Conservation (phyloP, 768 basidiomycete genomes). For the Suillus alpinus region DNA sequence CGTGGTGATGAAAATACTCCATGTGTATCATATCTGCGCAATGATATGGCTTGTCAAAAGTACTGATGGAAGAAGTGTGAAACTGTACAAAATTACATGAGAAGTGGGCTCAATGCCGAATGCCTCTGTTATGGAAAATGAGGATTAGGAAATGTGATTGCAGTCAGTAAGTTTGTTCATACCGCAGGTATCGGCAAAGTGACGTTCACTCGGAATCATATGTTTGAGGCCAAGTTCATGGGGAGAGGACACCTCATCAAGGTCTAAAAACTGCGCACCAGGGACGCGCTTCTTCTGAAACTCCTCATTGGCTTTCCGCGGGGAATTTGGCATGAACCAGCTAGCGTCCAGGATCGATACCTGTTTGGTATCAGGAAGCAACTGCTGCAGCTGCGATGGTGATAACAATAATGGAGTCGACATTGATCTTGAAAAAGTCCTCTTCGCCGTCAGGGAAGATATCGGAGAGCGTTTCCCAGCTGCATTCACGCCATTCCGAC, state of each 20-base stretch:
- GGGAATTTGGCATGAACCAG: slow-evolving; percentile 93
- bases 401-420: slow-evolving; percentile 49
- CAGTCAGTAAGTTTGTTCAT: slow-evolving; percentile 27
- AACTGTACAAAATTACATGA: slow-evolving; percentile 77
- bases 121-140: slow-evolving; percentile 42
- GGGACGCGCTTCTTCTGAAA: slow-evolving; percentile 67
- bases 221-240: slow-evolving; percentile 84
- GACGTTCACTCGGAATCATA: slow-evolving; percentile 80
- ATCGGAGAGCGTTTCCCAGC: slow-evolving; percentile 1
- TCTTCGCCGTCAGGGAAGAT: slow-evolving; percentile 10
- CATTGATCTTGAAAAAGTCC: slow-evolving; percentile 37
- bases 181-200: slow-evolving; percentile 83
- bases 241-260: slow-evolving; percentile 73
- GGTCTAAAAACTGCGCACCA: slow-evolving; percentile 69
- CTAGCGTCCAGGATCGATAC: slow-evolving; percentile 64
- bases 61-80: slow-evolving; percentile 4
- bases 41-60: slow-evolving; percentile 9
- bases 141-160: slow-evolving; percentile 3
- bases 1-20: slow-evolving; percentile 93
- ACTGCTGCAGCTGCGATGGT: slow-evolving; percentile 45
- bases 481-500: slow-evolving; percentile 7
- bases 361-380: slow-evolving; percentile 19
- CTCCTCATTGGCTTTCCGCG: slow-evolving; percentile 68
- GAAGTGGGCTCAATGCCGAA: slow-evolving; percentile 72
- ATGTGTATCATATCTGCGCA: slow-evolving; percentile 76